Conservation (phyloP, 257 asterid species). For the Anisodus tanguticus region DNA sequence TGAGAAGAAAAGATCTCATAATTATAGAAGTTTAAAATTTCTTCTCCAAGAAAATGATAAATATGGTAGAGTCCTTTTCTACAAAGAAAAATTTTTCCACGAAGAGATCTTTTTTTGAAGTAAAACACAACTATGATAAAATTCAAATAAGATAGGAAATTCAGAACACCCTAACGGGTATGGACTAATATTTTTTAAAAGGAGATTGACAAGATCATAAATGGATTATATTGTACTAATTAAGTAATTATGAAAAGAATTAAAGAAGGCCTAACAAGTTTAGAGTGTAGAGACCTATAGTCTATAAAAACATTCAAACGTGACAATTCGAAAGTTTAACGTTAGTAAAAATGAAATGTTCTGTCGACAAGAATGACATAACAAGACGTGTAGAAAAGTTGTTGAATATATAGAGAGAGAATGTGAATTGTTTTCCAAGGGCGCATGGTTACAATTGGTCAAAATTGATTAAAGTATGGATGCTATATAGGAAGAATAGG, state of each 20-base stretch:
- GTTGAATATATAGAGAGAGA: not conserved
- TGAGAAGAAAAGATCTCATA: too few species aligned
- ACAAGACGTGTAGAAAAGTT: conserved; percentile 8
- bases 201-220: not conserved
- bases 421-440: not conserved
- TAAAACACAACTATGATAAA: too few species aligned
- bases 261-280: conserved; percentile 12
- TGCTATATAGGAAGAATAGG: conserved; percentile 19
- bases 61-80: too few species aligned
- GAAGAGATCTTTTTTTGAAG: too few species aligned
- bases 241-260: not conserved
- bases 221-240: not conserved
- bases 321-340: not conserved
- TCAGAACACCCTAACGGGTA: not conserved
- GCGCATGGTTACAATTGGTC: not conserved
- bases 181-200: not conserved
- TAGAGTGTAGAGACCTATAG: conserved; percentile 9
- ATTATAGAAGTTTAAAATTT: too few species aligned
- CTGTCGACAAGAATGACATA: conserved; percentile 14
- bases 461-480: conserved; percentile 5
- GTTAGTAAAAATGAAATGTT: not conserved
- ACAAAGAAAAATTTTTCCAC: too few species aligned
- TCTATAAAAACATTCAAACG: not conserved
- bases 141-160: too few species aligned
- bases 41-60: too few species aligned